Percentiles rank a stretch among this genome's conserved stretches.
Evolutionary conservation across 164 flowering plant genomes (phyloP).

Genomic region (Saururus chinensis): DNA sequence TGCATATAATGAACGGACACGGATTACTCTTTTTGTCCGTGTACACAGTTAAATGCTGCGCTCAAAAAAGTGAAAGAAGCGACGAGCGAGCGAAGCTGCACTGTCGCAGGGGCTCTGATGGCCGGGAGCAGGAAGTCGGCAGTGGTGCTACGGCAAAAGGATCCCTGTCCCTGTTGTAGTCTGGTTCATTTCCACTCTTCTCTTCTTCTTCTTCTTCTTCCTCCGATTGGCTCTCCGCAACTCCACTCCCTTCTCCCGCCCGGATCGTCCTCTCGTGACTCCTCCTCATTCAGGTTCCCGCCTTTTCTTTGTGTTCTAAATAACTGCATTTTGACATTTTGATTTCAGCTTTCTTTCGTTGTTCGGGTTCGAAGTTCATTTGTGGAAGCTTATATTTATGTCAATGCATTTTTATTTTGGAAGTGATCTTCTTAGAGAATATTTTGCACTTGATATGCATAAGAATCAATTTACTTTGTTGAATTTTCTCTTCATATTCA

Average conservation of each 20-base stretch:
- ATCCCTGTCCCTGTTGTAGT: conserved; percentile 17
- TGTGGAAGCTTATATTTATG: neutral
- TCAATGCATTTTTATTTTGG: no score
- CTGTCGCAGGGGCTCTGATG: conserved; percentile 11
- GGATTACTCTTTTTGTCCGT: no score
- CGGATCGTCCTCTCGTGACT: neutral
- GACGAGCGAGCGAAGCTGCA: no score
- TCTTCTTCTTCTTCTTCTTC: conserved; percentile 29
- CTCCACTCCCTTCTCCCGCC: conserved; percentile 14
- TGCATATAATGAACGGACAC: no score
- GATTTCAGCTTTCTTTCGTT: neutral
- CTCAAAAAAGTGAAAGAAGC: no score
- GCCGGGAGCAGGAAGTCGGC: conserved; percentile 17
- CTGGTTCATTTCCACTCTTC: conserved; percentile 38
- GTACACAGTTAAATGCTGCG: no score
- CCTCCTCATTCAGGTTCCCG: neutral
- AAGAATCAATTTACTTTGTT: no score
- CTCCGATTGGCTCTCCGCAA: conserved; percentile 42
- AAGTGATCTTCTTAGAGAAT: no score
- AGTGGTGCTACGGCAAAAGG: conserved; percentile 31
- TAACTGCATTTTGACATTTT: neutral
- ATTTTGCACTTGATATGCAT: no score
- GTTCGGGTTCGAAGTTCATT: no score
- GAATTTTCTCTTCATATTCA: no score
- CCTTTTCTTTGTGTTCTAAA: neutral